These are phyloP conservation scores for Bacidia gigantensis DNA, from an alignment of 495 filamentous ascomycete genomes.

Conservation along the genomic window DNA sequence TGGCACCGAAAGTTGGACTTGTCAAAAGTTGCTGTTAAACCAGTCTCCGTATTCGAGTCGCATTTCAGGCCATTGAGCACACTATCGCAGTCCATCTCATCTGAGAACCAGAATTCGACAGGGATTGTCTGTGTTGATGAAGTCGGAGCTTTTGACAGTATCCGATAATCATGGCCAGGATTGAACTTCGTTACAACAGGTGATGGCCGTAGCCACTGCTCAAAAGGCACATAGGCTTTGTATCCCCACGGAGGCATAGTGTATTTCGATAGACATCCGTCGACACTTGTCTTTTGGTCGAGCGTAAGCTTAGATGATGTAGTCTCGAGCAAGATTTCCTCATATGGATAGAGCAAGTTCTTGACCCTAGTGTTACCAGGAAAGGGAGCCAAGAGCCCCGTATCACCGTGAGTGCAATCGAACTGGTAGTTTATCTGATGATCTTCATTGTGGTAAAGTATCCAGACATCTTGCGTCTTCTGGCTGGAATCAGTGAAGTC, in stretches of 20 bases:
- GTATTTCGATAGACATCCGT: conserved; percentile 17
- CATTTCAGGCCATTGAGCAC: conserved; percentile 31
- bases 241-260: conserved; percentile 15
- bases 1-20: conserved; percentile 19
- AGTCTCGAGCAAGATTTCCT: conserved; percentile 26
- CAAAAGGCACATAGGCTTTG: conserved; percentile 17
- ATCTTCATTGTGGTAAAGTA: conserved; percentile 37
- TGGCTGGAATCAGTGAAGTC: conserved; percentile 29
- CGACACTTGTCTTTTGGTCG: conserved; percentile 8
- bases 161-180: conserved; percentile 18
- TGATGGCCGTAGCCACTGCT: conserved; percentile 18
- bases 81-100: conserved; percentile 41
- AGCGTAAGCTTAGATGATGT: conserved; percentile 18
- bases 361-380: conserved; percentile 29
- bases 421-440: conserved; percentile 26
- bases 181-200: conserved; percentile 18
- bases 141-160: conserved; percentile 8
- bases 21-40: conserved; percentile 20
- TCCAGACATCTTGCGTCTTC: conserved; percentile 36
- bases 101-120: conserved; percentile 39
- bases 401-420: conserved; percentile 26
- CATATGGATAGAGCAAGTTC: conserved; percentile 40
- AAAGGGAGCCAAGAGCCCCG: conserved; percentile 33
- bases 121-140: conserved; percentile 24
- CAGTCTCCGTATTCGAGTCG: conserved; percentile 29